These are phyloP conservation scores for Vanilla planifolia DNA, from an alignment of 106 monocot species.

Conservation along the genomic window DNA sequence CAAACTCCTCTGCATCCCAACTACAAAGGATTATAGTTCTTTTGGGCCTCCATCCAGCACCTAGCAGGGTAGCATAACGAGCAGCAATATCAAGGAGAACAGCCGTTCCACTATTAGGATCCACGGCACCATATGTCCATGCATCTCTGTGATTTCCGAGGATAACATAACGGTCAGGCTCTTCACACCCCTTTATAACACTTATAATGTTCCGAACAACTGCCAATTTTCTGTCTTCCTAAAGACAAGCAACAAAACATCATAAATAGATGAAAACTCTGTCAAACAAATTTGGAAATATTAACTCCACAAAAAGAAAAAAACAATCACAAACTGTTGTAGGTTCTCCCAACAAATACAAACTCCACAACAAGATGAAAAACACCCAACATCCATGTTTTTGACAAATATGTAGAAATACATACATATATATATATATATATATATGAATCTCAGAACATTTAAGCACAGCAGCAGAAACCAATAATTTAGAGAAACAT, in stretches of 20 bases:
- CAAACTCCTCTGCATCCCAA: constrained; percentile 99
- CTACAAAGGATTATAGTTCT: constrained; percentile 86
- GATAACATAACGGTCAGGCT: constrained; percentile 81
- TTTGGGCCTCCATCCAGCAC: constrained; percentile 76
- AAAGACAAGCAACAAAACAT: constrained; percentile 27
- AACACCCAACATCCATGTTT: too few relatives aligned
- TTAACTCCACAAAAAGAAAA: too few relatives aligned
- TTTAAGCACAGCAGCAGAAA: too few relatives aligned
- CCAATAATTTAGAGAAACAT: too few relatives aligned
- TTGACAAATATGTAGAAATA: too few relatives aligned
- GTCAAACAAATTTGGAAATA: too few relatives aligned
- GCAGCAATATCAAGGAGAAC: constrained; percentile 67
- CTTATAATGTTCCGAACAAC: constrained; percentile 62
- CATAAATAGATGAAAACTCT: constrained; percentile 13
- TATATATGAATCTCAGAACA: too few relatives aligned
- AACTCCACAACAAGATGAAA: too few relatives aligned
- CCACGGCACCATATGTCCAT: constrained; percentile 98
- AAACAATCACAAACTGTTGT: too few relatives aligned
- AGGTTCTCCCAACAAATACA: too few relatives aligned
- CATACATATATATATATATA: too few relatives aligned
- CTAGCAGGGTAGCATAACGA: constrained; percentile 43
- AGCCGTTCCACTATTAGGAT: constrained; percentile 95
- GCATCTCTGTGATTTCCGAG: constrained; percentile 98
- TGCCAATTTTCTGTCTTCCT: constrained; percentile 71
- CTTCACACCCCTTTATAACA: constrained; percentile 57